Evolutionary conservation across 208 protist genomes (phyloP), one percentile per base, ranked within the genome.

Genomic region (Trypanosoma melophagium): DNA sequence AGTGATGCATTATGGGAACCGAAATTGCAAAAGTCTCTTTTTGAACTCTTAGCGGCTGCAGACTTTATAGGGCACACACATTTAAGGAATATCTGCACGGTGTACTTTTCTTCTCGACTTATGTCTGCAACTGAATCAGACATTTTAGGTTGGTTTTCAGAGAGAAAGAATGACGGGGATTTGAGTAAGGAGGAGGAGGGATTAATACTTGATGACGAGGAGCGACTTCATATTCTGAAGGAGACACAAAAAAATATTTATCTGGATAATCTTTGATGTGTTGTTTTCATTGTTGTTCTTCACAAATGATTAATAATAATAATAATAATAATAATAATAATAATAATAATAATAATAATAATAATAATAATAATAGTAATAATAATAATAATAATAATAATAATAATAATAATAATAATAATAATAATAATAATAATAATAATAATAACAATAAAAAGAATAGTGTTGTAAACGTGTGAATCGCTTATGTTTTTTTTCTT

Each of bases 81-180:
- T 16, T 63, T 93, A 35, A 67, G 66, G 42, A 67, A 72, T 19
- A 41, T 79, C 47, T 87, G 80, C 45, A 75, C 70, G 17, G 66
- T 69, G 13, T 84, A 88, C 53, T 68, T 93, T 31, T 61, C 71
- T n/a, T 80, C 75, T 51, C 84, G 87, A 65, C 58, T 93, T 22
- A 80, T 87, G 77, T 79, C 82, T 21, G 13, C 66, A 19, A 81
- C 74, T 3, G 81, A 89, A 54, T 75, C 79, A 0, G 83, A 87
- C 7, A 75, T 93, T 13, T 57, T 87, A 24, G 19, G 69, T 24
- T 80, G 77, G 38, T 87, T 91, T 70, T 12, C 41, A 19, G 17
- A 14, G 25, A 3, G 7, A 21, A 54, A 12, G 13, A 51, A 21
- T 14, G 22, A 28, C 2, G 22, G 35, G 38, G 47, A 16, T 9